phyloP scores from a whole-genome alignment of 2,329 filamentous ascomycete genomes.

The Xylariomycetidae sp. region DNA sequence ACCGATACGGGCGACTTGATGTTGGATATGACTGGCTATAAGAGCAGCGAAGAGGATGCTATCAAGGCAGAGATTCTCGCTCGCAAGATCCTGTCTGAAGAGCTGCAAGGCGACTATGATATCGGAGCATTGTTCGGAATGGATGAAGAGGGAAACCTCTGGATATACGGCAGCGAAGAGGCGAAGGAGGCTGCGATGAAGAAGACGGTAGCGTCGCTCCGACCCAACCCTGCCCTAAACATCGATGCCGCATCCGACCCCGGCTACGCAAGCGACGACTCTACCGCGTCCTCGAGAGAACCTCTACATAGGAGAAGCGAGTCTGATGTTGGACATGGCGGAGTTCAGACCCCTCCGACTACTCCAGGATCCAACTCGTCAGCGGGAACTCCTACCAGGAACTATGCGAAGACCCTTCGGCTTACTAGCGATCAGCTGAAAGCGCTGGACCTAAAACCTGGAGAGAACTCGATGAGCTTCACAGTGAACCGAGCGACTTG shows the following conservation, averaged over 20 bases:
- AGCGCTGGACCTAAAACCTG: constrained; percentile 72
- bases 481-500: constrained; percentile 94
- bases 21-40: constrained; percentile 97
- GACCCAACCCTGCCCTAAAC: constrained; percentile 46
- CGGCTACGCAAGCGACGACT: constrained; percentile 90
- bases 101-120: constrained; percentile 91
- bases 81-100: constrained; percentile 85
- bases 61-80: constrained; percentile 90
- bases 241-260: constrained; percentile 88
- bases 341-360: constrained; percentile 61
- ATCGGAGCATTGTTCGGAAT: constrained; percentile 93
- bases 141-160: constrained; percentile 94
- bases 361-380: constrained; percentile 60
- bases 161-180: constrained; percentile 98
- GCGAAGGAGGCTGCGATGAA: constrained; percentile 85
- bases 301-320: constrained; percentile 59
- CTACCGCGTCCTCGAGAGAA: constrained; percentile 42
- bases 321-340: constrained; percentile 55
- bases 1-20: constrained; percentile 91
- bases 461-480: constrained; percentile 92
- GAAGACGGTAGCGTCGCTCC: constrained; percentile 48
- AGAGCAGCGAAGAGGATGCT: constrained; percentile 88
- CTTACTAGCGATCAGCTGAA: constrained; percentile 95
- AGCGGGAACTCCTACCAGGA: constrained; percentile 67
- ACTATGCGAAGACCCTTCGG: constrained; percentile 94